Conservation (phyloP, 2,329 filamentous ascomycete genomes). For the Ophiostoma sp. region DNA sequence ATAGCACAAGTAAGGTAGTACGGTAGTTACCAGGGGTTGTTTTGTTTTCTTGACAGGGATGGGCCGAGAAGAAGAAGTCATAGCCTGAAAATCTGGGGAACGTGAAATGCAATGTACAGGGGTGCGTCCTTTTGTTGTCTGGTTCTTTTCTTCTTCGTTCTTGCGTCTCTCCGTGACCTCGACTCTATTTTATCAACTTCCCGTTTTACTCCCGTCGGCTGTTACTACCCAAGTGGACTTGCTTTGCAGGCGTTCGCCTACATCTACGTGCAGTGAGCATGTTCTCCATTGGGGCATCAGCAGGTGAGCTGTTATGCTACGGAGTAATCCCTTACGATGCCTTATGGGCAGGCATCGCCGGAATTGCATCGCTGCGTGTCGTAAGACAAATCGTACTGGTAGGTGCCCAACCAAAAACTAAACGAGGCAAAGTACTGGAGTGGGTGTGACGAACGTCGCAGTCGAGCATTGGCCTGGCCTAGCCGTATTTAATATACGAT, state of each 20-base stretch:
- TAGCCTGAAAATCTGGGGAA: conserved; percentile 10
- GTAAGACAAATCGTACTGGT: too few species aligned
- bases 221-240: conserved; percentile 3
- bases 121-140: background rate
- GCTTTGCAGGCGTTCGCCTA: background rate
- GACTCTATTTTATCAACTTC: too few species aligned
- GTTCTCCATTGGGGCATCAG: too few species aligned
- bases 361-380: too few species aligned
- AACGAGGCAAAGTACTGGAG: background rate
- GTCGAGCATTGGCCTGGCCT: background rate
- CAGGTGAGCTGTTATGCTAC: too few species aligned
- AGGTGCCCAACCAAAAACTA: background rate
- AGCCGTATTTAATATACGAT: too few species aligned
- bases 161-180: background rate
- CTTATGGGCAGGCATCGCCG: too few species aligned
- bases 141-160: background rate
- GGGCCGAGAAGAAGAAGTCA: conserved; percentile 3
- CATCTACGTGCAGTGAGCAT: too few species aligned
- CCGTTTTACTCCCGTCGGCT: background rate
- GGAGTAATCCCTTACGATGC: too few species aligned
- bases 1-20: background rate
- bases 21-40: too few species aligned
- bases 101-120: conserved; percentile 7
- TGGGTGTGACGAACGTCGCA: background rate
- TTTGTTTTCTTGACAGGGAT: background rate